Base-by-base conservation (phyloP, 305 asterid genomes). In the Rubia balearica region DNA sequence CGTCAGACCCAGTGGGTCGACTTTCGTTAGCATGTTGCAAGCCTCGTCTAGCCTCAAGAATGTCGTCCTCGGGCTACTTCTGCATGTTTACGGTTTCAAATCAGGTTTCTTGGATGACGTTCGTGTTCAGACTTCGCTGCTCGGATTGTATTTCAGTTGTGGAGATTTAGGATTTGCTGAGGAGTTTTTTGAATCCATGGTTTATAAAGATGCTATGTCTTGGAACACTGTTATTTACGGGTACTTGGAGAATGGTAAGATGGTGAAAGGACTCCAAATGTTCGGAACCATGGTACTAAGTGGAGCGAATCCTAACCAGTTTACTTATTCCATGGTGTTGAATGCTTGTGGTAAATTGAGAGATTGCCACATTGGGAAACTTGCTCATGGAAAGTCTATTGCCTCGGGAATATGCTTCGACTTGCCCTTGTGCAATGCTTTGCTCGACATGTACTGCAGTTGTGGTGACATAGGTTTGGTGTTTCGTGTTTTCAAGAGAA, bases 381-480 rank as follows among this genome's bases (percentile, higher is more conserved):
- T 75, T 68, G 65, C 78, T 76, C 98, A 92, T 81, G 93, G 85
- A 27, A 88, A 64, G 64, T 79, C 88, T 61, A 76, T 89, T 69
- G 62, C 80, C 13, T 85, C 88, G 0, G 91, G 90, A 38, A 68
- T 82, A 1, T 57, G 38, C 21, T 55, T 74, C 9, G 96, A 90
- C 79, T 81, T 90, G 78, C 96, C 94, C 69, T 60, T 90, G 83
- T 85, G 79, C 41, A 90, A 92, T 80, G 85, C 95, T 21, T 71
- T 90, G 74, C 88, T 92, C 30, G 86, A 89, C 74, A 89, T 90
- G 98, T 89, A 92, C 63, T 86, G 88, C 73, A 90, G 85, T 74
- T 89, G 97, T 55, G 80, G 89, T 30, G 89, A 84, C 75, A 79
- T 75, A 0, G 33, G 65, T 16, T 17, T 89, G 33, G 90, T 93